phyloP scores from a whole-genome alignment of 1,139 yeast genomes.

The Candida albicans region DNA sequence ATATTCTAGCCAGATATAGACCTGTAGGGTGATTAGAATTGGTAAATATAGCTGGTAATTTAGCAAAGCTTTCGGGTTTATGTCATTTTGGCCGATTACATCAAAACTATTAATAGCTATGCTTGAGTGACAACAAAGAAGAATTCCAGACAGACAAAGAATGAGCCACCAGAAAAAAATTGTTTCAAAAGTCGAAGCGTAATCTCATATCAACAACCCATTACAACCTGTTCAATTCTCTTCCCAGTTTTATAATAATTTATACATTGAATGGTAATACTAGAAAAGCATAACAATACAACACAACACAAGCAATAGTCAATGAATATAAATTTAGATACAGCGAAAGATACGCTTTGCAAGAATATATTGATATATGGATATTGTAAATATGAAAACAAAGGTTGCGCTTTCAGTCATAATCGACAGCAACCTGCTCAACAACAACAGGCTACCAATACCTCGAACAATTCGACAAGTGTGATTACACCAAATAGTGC shows the following conservation, averaged over 20 bases:
- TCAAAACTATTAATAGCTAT: no score
- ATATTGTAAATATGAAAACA: constrained; percentile 83
- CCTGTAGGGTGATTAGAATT: no score
- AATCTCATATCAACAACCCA: no score
- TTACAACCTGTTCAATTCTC: no score
- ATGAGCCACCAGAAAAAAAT: neutral
- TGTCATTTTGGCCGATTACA: no score
- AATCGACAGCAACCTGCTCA: constrained; percentile 26
- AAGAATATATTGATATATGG: constrained; percentile 86
- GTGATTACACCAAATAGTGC: constrained; percentile 1
- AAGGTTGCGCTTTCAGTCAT: constrained; percentile 86
- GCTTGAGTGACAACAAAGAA: no score
- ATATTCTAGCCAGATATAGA: no score
- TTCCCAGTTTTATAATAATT: neutral
- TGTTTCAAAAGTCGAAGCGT: no score
- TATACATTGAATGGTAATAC: neutral
- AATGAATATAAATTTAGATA: constrained; percentile 47
- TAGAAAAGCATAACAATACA: neutral
- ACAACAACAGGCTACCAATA: constrained; percentile 6
- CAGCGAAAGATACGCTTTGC: constrained; percentile 80
- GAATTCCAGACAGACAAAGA: no score
- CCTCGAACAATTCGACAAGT: constrained; percentile 1
- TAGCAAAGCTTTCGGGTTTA: no score
- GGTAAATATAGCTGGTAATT: no score
- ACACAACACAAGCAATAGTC: neutral